These are phyloP conservation scores for Blastomyces percursus DNA, from an alignment of 2,329 filamentous ascomycete species.

Conservation along the genomic window DNA sequence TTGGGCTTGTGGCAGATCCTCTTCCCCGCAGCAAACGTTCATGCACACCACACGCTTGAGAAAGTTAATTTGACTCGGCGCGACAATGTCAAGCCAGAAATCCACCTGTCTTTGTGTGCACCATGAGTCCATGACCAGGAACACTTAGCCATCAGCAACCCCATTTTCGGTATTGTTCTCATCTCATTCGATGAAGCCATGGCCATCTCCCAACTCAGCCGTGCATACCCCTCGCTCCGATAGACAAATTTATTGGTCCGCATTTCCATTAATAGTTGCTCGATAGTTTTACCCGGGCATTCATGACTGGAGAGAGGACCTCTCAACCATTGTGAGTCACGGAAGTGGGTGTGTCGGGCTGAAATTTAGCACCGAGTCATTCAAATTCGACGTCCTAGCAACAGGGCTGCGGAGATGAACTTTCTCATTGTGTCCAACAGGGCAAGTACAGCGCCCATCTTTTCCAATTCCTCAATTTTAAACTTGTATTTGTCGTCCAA, in stretches of 20 bases:
- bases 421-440: background rate
- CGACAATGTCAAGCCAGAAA: background rate
- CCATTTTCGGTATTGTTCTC: background rate
- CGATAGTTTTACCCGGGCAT: background rate
- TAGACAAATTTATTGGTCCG: background rate
- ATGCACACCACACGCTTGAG: background rate
- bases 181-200: background rate
- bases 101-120: background rate
- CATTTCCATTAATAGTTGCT: background rate
- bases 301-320: background rate
- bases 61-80: background rate
- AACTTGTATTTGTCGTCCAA: background rate
- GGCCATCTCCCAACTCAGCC: background rate
- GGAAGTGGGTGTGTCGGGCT: background rate
- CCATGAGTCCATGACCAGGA: background rate
- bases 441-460: background rate
- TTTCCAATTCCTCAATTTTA: background rate
- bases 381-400: background rate
- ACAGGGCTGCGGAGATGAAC: background rate
- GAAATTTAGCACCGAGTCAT: background rate
- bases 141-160: background rate
- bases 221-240: background rate
- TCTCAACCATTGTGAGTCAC: background rate
- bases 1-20: background rate
- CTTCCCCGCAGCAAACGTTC: background rate